phyloP scores from a whole-genome alignment of 805 yeast species.

The Metschnikowia shivogae region DNA sequence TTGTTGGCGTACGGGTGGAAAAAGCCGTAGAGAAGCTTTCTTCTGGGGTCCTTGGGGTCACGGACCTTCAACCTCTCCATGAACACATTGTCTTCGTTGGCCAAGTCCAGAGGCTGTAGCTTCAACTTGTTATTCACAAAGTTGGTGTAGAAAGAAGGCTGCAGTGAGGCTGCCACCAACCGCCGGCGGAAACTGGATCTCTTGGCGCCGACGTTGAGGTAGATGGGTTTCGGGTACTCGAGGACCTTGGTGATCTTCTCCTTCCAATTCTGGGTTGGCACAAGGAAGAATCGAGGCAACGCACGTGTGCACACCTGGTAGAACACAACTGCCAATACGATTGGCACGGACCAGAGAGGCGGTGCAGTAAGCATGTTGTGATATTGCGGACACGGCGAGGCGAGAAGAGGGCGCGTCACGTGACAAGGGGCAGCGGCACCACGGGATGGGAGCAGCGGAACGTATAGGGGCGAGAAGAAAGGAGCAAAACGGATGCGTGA shows the following conservation, averaged over 20 bases:
- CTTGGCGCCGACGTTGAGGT: slow-evolving; percentile 33
- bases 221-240: slow-evolving; percentile 31
- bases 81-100: slow-evolving; percentile 21
- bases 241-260: slow-evolving; percentile 31
- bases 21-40: slow-evolving; percentile 65
- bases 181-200: slow-evolving; percentile 38
- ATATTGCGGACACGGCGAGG: neutral
- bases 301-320: slow-evolving; percentile 22
- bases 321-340: slow-evolving; percentile 11
- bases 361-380: slow-evolving; percentile 1
- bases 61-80: slow-evolving; percentile 27
- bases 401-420: neutral
- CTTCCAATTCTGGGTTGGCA: slow-evolving; percentile 39
- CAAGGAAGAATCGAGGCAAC: slow-evolving; percentile 32
- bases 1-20: slow-evolving; percentile 96
- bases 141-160: slow-evolving; percentile 39
- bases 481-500: neutral
- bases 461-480: neutral
- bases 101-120: slow-evolving; percentile 27
- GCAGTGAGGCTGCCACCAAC: slow-evolving; percentile 31
- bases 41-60: slow-evolving; percentile 31
- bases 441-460: neutral
- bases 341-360: slow-evolving; percentile 8
- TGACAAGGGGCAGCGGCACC: neutral
- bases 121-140: slow-evolving; percentile 34